Evolutionary conservation across 2,329 filamentous ascomycete genomes (phyloP), one percentile per base, ranked within the genome.

Genomic region (Fonsecaea multimorphosa): DNA sequence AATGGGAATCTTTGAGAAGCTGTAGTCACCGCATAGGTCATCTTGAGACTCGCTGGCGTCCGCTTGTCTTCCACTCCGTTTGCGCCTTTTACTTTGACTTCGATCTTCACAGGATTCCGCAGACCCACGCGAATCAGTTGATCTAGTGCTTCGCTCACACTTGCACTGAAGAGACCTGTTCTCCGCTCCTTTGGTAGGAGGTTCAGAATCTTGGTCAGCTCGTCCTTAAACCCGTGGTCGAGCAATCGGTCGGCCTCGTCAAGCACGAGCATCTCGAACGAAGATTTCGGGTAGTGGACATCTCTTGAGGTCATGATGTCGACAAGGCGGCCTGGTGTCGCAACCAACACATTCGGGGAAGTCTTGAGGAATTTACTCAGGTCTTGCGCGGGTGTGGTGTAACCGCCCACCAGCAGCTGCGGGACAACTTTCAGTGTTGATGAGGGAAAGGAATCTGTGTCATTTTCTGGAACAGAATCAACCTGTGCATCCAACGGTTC

Each of bases 231-330:
- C 5, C 96, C 95, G 24, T 98, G 84, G 78, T 99, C 95, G 11
- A 99, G 83, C 29, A 99, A 81, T 65, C 95, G 86, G 78, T 99
- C 95, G 57, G 94, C 95, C 80, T 99, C 95, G 75, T 99, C 95
- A 38, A 99, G 85, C 2, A 99, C 91, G 11, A 99, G 86, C 57
- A 92, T 87, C 76, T 99, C 94, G 71, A 99, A 98, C 0, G 91
- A 91, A 0, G 91, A 93, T 67, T 94, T 90, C 0, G 92, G 89
- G 72, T 91, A 93, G 76, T 96, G 91, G 14, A 97, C 93, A 74
- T 96, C 90, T 1, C 89, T 91, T 1, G 92, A 96, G 0, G 90
- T 88, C 3, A 99, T 83, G 0, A 99, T 85, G 74, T 97, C 93
- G 5, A 97, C 86, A 1, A 99, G 85, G 54, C 95, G 87, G 3